These are phyloP conservation scores for Lachancea mirantina DNA, from an alignment of 805 yeast genomes.

Conservation along the genomic window DNA sequence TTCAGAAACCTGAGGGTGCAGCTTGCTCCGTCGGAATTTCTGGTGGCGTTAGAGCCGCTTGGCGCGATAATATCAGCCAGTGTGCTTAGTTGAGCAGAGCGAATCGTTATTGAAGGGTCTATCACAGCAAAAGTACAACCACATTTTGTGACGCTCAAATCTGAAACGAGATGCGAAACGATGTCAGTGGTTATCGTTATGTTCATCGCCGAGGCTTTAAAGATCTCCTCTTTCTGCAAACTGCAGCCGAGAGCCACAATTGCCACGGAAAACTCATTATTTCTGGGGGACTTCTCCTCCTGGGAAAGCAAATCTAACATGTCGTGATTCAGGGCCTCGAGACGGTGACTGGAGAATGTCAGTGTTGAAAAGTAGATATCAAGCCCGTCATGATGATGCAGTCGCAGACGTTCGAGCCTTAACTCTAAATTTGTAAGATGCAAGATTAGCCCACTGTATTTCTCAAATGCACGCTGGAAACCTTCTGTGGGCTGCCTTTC, in stretches of 20 bases:
- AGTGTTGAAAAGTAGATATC: slow-evolving; percentile 23
- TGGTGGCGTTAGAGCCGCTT: no score
- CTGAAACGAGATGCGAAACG: slow-evolving; percentile 15
- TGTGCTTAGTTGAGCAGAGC: slow-evolving; percentile 14
- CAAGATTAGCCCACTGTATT: no score
- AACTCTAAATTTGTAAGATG: no score
- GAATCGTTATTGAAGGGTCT: slow-evolving; percentile 25
- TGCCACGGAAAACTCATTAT: slow-evolving; percentile 26
- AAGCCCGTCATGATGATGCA: slow-evolving; percentile 13
- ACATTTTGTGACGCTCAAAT: slow-evolving; percentile 15
- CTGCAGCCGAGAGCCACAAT: slow-evolving; percentile 19
- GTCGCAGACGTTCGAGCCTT: slow-evolving; percentile 26
- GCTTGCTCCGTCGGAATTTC: no score
- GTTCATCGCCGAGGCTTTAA: slow-evolving; percentile 28
- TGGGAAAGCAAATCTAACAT: slow-evolving; percentile 18
- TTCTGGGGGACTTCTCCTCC: slow-evolving; percentile 13
- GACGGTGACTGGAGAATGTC: slow-evolving; percentile 21
- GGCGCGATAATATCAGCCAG: no score
- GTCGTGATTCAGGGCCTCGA: slow-evolving; percentile 17
- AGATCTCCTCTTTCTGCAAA: slow-evolving; percentile 15
- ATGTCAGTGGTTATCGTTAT: slow-evolving; percentile 23
- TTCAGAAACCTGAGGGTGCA: not conserved
- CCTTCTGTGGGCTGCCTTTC: no score
- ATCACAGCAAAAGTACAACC: slow-evolving; percentile 23
- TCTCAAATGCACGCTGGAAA: no score